phyloP scores from a whole-genome alignment of 1,284 basidiomycete species.

The Heterobasidion occidentale region DNA sequence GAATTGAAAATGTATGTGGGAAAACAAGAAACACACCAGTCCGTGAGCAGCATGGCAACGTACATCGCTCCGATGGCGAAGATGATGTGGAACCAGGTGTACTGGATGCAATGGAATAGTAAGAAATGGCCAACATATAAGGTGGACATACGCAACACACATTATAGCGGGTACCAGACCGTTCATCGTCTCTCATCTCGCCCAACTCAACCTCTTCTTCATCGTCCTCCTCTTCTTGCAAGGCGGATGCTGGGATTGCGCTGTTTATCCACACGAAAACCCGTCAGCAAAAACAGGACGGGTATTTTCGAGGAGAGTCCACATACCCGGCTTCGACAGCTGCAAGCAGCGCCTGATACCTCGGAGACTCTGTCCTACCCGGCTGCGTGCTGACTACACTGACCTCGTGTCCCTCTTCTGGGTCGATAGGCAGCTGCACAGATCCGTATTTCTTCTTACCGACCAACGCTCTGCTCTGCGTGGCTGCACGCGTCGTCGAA shows the following conservation, averaged over 20 bases:
- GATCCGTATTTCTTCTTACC: conserved; percentile 61
- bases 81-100: conserved; percentile 98
- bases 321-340: conserved; percentile 89
- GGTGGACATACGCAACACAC: conserved; percentile 32
- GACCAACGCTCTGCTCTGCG: conserved; percentile 85
- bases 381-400: conserved; percentile 83
- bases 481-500: conserved; percentile 93
- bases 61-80: conserved; percentile 98
- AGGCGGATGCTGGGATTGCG: conserved; percentile 88
- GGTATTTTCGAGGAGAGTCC: conserved; percentile 15
- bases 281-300: background rate
- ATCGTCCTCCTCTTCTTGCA: conserved; percentile 77
- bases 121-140: background rate
- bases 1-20: background rate
- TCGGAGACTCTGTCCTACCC: conserved; percentile 75
- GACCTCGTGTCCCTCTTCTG: conserved; percentile 54
- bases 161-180: conserved; percentile 95
- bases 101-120: conserved; percentile 38
- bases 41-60: conserved; percentile 96
- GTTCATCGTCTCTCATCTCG: conserved; percentile 87
- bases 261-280: conserved; percentile 25
- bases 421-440: conserved; percentile 54
- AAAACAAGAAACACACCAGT: conserved; percentile 60
- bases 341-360: conserved; percentile 92
- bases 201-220: conserved; percentile 51